Conservation (phyloP, 148 eudicot species). For the Chenopodium formosanum region DNA sequence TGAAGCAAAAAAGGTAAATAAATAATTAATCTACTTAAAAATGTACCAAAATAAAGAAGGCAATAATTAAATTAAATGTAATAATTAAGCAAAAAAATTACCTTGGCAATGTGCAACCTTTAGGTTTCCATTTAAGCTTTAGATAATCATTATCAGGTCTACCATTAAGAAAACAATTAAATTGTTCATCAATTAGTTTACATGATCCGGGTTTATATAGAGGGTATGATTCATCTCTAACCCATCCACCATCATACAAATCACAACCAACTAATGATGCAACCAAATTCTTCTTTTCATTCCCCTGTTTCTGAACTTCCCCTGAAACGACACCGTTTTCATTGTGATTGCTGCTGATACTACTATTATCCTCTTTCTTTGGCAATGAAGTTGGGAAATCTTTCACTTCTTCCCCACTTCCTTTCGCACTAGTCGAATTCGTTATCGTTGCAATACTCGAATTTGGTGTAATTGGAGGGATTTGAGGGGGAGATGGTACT, state of each 20-base stretch:
- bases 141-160: conserved; percentile 60
- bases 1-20: not conserved
- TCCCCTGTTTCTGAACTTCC: conserved; percentile 24
- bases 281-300: conserved; percentile 32
- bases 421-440: conserved; percentile 3
- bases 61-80: not conserved
- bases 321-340: conserved; percentile 8
- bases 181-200: conserved; percentile 65
- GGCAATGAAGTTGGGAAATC: not conserved
- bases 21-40: not conserved
- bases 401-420: conserved; percentile 26
- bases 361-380: conserved; percentile 18
- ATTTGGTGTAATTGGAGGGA: not conserved
- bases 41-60: not conserved
- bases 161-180: conserved; percentile 64
- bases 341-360: conserved; percentile 7
- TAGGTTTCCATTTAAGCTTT: conserved; percentile 66
- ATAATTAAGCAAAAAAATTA: conserved; percentile 24
- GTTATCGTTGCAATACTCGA: conserved; percentile 13
- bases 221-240: conserved; percentile 65
- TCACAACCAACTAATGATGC: conserved; percentile 53
- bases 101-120: conserved; percentile 73
- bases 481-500: conserved; percentile 3
- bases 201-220: conserved; percentile 75
- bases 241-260: conserved; percentile 71